phyloP scores from a whole-genome alignment of 257 asterid genomes.

The Cinchona pubescens region DNA sequence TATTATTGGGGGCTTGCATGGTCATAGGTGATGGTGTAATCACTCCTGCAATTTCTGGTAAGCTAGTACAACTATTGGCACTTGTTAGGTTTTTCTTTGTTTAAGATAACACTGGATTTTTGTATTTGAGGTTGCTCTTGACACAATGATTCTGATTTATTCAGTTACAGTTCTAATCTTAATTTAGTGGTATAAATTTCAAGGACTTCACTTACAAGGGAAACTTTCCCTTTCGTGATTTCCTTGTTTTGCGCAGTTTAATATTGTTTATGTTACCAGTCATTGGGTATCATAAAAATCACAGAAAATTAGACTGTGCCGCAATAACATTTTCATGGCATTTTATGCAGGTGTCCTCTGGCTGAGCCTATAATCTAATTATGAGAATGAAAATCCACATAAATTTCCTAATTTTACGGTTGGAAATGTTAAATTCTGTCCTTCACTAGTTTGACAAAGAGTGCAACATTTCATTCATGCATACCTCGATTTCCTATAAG shows the following conservation, averaged over 20 bases:
- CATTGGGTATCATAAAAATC: background rate
- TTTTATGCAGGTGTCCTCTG: background rate
- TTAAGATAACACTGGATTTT: background rate
- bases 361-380: background rate
- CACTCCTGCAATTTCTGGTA: constrained; percentile 72
- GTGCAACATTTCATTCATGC: too few relatives aligned
- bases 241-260: background rate
- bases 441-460: background rate
- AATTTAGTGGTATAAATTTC: background rate
- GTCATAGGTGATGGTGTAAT: constrained; percentile 60
- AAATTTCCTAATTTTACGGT: background rate
- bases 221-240: background rate
- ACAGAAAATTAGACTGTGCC: background rate
- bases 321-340: background rate
- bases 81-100: background rate
- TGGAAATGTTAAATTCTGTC: background rate
- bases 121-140: background rate
- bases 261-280: background rate
- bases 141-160: background rate
- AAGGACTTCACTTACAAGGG: background rate
- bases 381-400: background rate
- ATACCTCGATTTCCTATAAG: too few relatives aligned
- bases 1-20: constrained; percentile 60
- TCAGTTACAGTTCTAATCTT: background rate
- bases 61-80: background rate